Base-by-base conservation (phyloP, 306 rosid genomes). In the Vigna hirtella region DNA sequence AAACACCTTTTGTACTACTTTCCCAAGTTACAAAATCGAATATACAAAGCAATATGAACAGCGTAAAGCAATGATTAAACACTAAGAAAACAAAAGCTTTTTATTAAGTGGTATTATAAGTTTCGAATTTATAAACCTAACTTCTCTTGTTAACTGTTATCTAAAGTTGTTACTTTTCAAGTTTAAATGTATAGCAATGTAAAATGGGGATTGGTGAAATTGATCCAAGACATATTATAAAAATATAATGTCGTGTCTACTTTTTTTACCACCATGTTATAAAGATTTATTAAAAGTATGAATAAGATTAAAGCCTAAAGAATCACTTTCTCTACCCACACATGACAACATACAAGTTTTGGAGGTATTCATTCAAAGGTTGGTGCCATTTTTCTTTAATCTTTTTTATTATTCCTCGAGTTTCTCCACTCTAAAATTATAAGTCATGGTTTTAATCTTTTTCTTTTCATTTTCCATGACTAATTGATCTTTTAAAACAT, bases 21-120 rank as follows among this genome's bases (percentile, higher is more conserved):
- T 59, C 49, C 65, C 16, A 61, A 64, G 70, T 59, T 70, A 30
- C 20, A 42, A 57, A 63, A 47, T 67, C 59, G 38, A 40, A 47
- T 26, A 55, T 43, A 56, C 38, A 73, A 84, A 74, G 85, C 47
- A 77, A 73, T 53, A 62, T 62, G 78, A 77, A 83, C 80, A 18
- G 36, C 15, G 28, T 47, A 32, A 32, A 7, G 8, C n/a, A 32
- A 43, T 75, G 48, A 76, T 62, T 79, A 11, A 32, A 72, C 64
- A 42, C 66, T 34, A 3, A 40, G 51, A 66, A 66, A 66, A 12
- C 26, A 50, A 26, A 42, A 66, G 13, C 59, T 68, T 81, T 85
- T 72, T 74, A 10, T 50, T 20, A 51, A 74, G 64, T 78, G 47
- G 26, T 30, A 45, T 30, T 57, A 2, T 72, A 66, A 16, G 43